Evolutionary conservation across 106 monocot species (phyloP).

Genomic region (Vanilla planifolia): DNA sequence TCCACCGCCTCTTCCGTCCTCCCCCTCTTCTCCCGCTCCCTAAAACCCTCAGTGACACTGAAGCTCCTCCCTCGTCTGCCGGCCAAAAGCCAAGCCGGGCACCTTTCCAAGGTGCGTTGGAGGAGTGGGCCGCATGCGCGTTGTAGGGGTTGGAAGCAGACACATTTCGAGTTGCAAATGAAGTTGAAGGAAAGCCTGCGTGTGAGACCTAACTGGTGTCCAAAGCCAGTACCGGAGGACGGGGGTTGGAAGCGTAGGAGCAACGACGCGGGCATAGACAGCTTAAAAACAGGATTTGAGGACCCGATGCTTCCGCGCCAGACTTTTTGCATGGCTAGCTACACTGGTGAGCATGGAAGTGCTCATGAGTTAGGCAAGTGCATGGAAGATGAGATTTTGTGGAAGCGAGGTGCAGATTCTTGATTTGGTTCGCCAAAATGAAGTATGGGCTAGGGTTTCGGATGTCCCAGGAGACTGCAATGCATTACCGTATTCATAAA

Average conservation of each 20-base stretch:
- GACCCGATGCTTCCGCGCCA: constrained; percentile 14
- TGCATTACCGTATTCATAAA: too few relatives aligned
- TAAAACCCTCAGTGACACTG: constrained; percentile 6
- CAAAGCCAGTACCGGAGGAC: constrained; percentile 8
- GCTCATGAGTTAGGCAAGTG: constrained; percentile 4
- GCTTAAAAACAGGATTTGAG: background rate
- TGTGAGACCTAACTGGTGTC: background rate
- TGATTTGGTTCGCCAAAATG: too few relatives aligned
- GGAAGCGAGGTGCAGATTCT: too few relatives aligned
- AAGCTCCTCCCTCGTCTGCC: constrained; percentile 7
- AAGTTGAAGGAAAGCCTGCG: background rate
- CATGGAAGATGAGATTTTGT: too few relatives aligned
- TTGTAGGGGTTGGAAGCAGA: background rate
- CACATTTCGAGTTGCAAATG: background rate
- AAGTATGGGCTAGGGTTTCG: too few relatives aligned
- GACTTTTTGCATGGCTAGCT: constrained; percentile 32
- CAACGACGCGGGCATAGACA: background rate
- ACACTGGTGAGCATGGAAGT: background rate
- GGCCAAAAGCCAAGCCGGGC: background rate
- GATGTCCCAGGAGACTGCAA: too few relatives aligned
- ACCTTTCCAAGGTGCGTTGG: background rate
- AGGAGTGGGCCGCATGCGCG: constrained; percentile 13
- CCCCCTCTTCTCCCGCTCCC: constrained; percentile 16
- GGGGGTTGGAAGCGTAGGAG: constrained; percentile 7
- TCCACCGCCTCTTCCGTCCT: constrained; percentile 12